Base-by-base conservation (phyloP, 148 eudicot species). In the Fagopyrum tataricum region DNA sequence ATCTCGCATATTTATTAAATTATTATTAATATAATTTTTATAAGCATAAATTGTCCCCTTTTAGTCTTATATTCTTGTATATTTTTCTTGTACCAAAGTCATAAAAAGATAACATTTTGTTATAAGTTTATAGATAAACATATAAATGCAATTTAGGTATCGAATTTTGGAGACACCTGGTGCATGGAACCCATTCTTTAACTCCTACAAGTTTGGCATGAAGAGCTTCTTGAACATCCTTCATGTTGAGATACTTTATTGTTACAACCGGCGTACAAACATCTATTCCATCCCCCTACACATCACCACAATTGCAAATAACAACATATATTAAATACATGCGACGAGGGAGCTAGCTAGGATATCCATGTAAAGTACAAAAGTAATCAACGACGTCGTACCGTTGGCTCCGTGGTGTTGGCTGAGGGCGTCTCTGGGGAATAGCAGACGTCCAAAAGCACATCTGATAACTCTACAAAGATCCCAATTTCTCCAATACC, bases 201-300 rank as follows among this genome's bases (percentile, higher is more conserved):
- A 85, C 79, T 31, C 92, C 92, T 68, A 84, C 77, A 74, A 88
- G 91, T 23, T 77, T 81, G 37, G 95, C 98, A 70, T 93, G 79
- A 41, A 93, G 77, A 43, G 92, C 85, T 47, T 79, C 76, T 47
- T 91, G 92, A 39, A 93, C 97, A 49, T 93, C 98, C 55, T 79
- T 73, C 42, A 84, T 76, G 47, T 89, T 93, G 68, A 91, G 62
- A 78, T 93, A 91, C 17, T 5, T 72, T 6, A 72, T 51, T 9
- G 87, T 84, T 74, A 88, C 86, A 31, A 85, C 85, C 64, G 74
- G 80, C 56, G 82, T 71, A 55, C 98, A 93, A 3, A 84, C 88
- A 79, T 93, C 48, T 39, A 26, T 2, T 37, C 68, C 52, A 20
- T 14, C 39, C 2, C 20, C 26, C 43, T 56, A 6, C 4, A n/a